Conservation (phyloP, 2,329 filamentous ascomycete genomes). For the Escovopsis sp. region DNA sequence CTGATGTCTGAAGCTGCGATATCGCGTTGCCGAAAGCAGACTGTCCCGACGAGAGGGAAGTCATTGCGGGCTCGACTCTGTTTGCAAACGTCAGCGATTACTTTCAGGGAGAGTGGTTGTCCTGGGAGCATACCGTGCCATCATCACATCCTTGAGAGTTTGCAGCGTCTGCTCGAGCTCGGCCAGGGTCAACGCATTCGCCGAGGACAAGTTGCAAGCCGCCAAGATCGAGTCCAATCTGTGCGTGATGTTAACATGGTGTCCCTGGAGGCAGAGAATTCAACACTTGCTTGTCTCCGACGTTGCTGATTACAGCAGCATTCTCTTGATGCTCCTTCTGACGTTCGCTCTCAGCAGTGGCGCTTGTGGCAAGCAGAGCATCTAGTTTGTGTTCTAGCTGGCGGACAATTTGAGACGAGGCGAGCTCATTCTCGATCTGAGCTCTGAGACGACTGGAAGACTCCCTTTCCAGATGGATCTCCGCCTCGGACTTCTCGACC, state of each 20-base stretch:
- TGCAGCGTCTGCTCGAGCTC: conserved; percentile 1
- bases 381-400: conserved; percentile 9
- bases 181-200: conserved; percentile 1
- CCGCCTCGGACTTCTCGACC: conserved; percentile 8
- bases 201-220: background rate
- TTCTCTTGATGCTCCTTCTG: conserved; percentile 1
- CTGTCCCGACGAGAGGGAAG: background rate
- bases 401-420: conserved; percentile 4
- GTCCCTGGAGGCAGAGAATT: background rate
- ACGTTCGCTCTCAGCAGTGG: conserved; percentile 2
- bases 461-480: conserved; percentile 2
- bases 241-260: background rate
- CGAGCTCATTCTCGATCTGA: conserved; percentile 7
- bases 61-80: conserved; percentile 1
- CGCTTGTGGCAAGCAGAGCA: conserved; percentile 6
- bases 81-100: background rate
- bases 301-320: conserved; percentile 1
- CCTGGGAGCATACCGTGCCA: conserved; percentile 1
- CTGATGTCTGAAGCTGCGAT: background rate
- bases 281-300: conserved; percentile 9
- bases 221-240: conserved; percentile 3
- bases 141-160: background rate
- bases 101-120: too few relatives aligned
- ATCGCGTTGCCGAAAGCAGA: background rate
- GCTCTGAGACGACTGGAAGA: conserved; percentile 4